Evolutionary conservation across 2,329 filamentous ascomycete species (phyloP), one percentile per base, ranked within the genome.

Genomic region (Epichloe uncinata): DNA sequence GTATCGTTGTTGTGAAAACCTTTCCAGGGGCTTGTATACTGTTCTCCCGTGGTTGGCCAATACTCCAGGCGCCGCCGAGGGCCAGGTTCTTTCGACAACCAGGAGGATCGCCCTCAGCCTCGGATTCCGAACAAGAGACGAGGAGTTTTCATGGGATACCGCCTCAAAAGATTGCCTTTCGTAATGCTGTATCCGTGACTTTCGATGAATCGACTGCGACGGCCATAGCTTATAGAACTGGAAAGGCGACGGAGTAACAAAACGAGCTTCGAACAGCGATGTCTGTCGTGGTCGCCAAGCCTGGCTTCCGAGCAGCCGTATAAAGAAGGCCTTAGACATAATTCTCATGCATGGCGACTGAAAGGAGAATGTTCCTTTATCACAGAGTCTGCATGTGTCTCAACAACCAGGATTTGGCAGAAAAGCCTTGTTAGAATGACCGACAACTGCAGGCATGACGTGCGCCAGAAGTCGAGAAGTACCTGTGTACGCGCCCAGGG

Each of bases 301-400:
- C 55, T 60, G 63, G 59, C 63, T 64, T 58, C 64, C 61, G 50
- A 64, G 53, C 55, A 64, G 60, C 64, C 64, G 63, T 54, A 61
- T 61, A 52, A 63, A 61, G 53, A 63, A 60, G 57, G 58, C 62
- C 61, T 63, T 69, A 63, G 67, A 66, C 69, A 71, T 71, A 56
- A 62, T 65, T 55, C 58, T 60, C 58, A 59, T 57, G 65, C 69
- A 71, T 71, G 65, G 61, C 62, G 62, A 52, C 60, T 57, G 22
- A 16, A 16, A 30, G 33, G 33, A 43, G 2, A 36, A 3, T 42
- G 5, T 9, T 13, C 47, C 33, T 36, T 36, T 8, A 41, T 41
- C 33, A 15, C 16, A 48, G 20, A 35, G 15, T 42, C 13, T 26
- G 40, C 18, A 22, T 20, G 3, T 15, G 33, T 26, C 33, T 36